Base-by-base conservation (phyloP, 2,329 filamentous ascomycete species). In the Fusarium robinianum region DNA sequence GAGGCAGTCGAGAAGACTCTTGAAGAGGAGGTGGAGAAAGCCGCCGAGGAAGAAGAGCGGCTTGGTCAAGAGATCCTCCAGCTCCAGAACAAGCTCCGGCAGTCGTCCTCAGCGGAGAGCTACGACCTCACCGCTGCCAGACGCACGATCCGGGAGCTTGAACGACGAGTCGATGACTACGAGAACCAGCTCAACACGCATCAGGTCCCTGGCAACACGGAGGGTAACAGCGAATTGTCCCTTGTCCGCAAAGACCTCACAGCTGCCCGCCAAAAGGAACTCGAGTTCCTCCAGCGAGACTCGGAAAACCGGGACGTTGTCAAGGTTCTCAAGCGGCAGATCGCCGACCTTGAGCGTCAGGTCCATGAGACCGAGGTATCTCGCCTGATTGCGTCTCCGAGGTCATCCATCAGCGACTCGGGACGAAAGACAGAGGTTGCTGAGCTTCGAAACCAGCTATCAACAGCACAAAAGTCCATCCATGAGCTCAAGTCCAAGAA, bases 261-360 rank as follows among this genome's bases (percentile, higher is more conserved):
- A 2, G 76, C 77, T 21, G 78, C 84, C 5, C 78, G 84, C n/a
- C 77, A 82, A 59, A 85, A 81, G 53, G 85, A 89, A 55, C 76
- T 79, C 11, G 77, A 82, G 12, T 76, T 83, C 37, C 67, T 85
- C 19, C 80, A 87, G 56, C 80, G 82, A n/a, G 86, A 88, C 59
- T 71, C 76, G 8, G 67, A 78, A 6, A 80, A 85, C 53, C 85
- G 83, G 55, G 79, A 85, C 19, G 69, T 73, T 2, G 73, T 85
- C 46, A 83, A 84, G 46, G 71, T 73, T 14, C 77, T 87, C 45
- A 87, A 85, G 63, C 76, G 78, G 33, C 79, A 84, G 44, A 77
- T 89, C 34, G 72, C 77, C 3, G 81, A 87, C 23, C 75, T 90
- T 11, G 85, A 89, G 62, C 78, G 78, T 26, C 80, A 85, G 46